Evolutionary conservation across 179 eudicot genomes (phyloP), one percentile per base, ranked within the genome.

Genomic region (Silene vulgaris): DNA sequence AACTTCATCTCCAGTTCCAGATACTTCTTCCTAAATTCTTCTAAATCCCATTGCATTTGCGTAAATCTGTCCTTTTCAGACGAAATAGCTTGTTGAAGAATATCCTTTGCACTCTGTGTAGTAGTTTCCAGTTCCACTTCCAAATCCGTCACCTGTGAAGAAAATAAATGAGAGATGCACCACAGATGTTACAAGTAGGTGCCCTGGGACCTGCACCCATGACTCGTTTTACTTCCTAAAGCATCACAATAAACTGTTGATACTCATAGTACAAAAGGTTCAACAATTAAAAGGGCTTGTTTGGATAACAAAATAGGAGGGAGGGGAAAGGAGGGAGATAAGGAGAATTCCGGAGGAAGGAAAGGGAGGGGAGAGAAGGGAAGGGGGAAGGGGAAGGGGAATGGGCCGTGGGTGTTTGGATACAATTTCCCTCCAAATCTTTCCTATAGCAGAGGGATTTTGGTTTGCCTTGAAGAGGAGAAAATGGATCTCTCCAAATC

Each of bases 21-120:
- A 77, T 87, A 88, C 75, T 82, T 88, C 72, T 86, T 90, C 74
- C 87, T 85, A 67, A 89, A 80, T 82, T 92, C 98, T 79, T 94
- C 98, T 83, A 90, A 78, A 84, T 94, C 96, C 96, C 92, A 92
- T 79, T 92, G 98, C 85, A 83, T 88, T 73, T 92, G 92, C 71
- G 91, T 92, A 78, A 77, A 81, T 78, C 87, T 87, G 77, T 90
- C 98, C 82, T 84, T 87, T 86, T 93, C 96, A 72, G 77, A 79
- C 29, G 87, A 79, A 79, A 93, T 75, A 48, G 96, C 96, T 78
- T 89, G 96, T 79, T 90, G 89, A 80, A 93, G 83, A 76, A 85
- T 93, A 77, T 90, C 93, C 79, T 88, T 93, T 69, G 88, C 83
- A 78, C 77, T 85, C 78, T 85, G 89, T 81, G 84, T 88, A 56